phyloP scores from a whole-genome alignment of 2,329 filamentous ascomycete species.

The Diaporthe caulivora region DNA sequence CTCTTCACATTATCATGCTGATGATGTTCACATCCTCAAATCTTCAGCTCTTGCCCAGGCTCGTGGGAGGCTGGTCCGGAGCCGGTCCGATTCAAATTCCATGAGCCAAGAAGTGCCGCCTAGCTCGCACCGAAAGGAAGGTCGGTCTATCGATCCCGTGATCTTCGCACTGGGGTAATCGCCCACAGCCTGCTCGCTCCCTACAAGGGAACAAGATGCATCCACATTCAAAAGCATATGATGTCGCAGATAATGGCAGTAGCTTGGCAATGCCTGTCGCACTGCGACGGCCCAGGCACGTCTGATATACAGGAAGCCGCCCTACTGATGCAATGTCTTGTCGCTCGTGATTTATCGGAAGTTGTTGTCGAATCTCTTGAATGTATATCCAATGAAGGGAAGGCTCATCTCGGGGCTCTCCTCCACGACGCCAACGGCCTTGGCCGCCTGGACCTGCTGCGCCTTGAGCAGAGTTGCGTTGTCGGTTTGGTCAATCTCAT shows the following conservation, averaged over 20 bases:
- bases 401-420: slow-evolving; percentile 95
- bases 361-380: slow-evolving; percentile 92
- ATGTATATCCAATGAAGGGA: slow-evolving; percentile 96
- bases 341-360: slow-evolving; percentile 60
- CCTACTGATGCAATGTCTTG: slow-evolving; percentile 8
- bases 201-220: slow-evolving; percentile 16
- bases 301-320: neutral
- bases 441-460: slow-evolving; percentile 75
- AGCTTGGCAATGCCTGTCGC: slow-evolving; percentile 3
- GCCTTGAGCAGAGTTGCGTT: slow-evolving; percentile 89
- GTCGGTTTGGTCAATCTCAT: slow-evolving; percentile 97
- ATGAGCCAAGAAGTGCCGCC: neutral
- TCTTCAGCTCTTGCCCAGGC: slow-evolving; percentile 22
- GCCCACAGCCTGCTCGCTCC: slow-evolving; percentile 11
- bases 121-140: slow-evolving; percentile 4
- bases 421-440: slow-evolving; percentile 61
- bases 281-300: neutral
- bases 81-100: neutral
- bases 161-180: neutral
- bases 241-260: slow-evolving; percentile 4
- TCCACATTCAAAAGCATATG: neutral
- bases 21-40: slow-evolving; percentile 7
- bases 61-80: slow-evolving; percentile 21
- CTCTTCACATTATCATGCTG: slow-evolving; percentile 32
- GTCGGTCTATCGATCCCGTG: neutral